Evolutionary conservation across 2,329 filamentous ascomycete genomes (phyloP).

Genomic region (Curvularia lunata): DNA sequence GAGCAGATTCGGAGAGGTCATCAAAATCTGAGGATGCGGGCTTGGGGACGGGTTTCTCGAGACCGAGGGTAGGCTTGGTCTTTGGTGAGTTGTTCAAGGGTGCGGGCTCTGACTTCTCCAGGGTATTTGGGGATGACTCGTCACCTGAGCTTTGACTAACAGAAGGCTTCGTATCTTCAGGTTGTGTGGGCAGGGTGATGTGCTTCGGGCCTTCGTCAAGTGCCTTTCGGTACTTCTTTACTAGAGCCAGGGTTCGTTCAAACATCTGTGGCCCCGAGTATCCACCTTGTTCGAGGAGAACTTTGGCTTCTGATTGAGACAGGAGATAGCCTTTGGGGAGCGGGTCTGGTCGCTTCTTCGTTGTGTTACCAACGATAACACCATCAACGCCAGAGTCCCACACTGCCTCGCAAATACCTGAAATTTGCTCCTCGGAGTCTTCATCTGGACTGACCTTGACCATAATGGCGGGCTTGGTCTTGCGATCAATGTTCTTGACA

Average conservation of each 20-base stretch:
- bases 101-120: slow-evolving; percentile 25
- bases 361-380: slow-evolving; percentile 97
- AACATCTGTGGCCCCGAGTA: slow-evolving; percentile 93
- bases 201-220: slow-evolving; percentile 54
- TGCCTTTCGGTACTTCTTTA: slow-evolving; percentile 73
- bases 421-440: slow-evolving; percentile 81
- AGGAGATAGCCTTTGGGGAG: slow-evolving; percentile 71
- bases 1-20: slow-evolving; percentile 39
- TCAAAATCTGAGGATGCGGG: slow-evolving; percentile 36
- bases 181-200: slow-evolving; percentile 14
- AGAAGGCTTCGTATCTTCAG: slow-evolving; percentile 15
- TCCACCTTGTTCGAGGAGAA: slow-evolving; percentile 79
- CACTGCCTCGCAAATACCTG: slow-evolving; percentile 75
- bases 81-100: slow-evolving; percentile 12
- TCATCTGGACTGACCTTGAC: slow-evolving; percentile 98
- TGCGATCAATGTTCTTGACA: slow-evolving; percentile 71
- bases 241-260: slow-evolving; percentile 76
- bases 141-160: slow-evolving; percentile 20
- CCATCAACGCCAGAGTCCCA: slow-evolving; percentile 81
- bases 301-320: slow-evolving; percentile 68
- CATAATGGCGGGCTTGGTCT: slow-evolving; percentile 82
- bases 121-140: slow-evolving; percentile 18
- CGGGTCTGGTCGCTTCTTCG: slow-evolving; percentile 77
- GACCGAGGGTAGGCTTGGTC: slow-evolving; percentile 26
- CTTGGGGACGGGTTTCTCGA: slow-evolving; percentile 28